These are phyloP conservation scores for Glycine latifolia DNA, from an alignment of 306 rosid genomes.

Conservation along the genomic window DNA sequence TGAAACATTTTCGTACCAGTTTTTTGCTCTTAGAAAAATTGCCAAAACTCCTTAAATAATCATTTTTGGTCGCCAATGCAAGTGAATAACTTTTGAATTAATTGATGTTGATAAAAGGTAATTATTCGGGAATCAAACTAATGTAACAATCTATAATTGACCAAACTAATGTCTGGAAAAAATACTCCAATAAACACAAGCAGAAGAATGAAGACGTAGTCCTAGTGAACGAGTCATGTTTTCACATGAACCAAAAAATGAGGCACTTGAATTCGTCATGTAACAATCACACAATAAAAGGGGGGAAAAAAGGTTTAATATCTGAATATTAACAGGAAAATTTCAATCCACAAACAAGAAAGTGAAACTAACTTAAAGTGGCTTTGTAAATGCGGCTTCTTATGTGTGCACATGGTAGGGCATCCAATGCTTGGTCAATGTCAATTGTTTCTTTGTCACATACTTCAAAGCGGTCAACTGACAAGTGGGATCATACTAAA, in stretches of 20 bases:
- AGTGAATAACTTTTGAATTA: too few species aligned
- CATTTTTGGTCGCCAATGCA: too few species aligned
- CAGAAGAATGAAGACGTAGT: background rate
- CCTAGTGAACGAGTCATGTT: background rate
- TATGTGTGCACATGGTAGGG: constrained; percentile 14
- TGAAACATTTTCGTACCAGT: background rate
- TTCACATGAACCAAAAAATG: background rate
- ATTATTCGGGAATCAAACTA: background rate
- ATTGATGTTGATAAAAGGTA: too few species aligned
- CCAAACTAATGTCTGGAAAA: background rate
- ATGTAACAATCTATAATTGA: background rate
- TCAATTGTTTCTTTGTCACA: background rate
- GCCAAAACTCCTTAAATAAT: background rate
- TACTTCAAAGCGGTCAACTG: background rate
- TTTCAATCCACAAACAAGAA: background rate
- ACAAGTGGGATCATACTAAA: constrained; percentile 19
- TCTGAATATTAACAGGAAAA: background rate
- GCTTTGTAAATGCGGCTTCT: background rate
- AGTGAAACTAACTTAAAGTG: background rate
- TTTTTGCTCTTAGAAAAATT: background rate
- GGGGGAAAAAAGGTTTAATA: background rate
- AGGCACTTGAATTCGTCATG: background rate
- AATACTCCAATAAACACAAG: background rate
- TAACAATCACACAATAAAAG: background rate
- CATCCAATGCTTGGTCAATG: background rate